phyloP scores from a whole-genome alignment of 2,329 filamentous ascomycete species.

The Lasiodiplodia hormozganensis region DNA sequence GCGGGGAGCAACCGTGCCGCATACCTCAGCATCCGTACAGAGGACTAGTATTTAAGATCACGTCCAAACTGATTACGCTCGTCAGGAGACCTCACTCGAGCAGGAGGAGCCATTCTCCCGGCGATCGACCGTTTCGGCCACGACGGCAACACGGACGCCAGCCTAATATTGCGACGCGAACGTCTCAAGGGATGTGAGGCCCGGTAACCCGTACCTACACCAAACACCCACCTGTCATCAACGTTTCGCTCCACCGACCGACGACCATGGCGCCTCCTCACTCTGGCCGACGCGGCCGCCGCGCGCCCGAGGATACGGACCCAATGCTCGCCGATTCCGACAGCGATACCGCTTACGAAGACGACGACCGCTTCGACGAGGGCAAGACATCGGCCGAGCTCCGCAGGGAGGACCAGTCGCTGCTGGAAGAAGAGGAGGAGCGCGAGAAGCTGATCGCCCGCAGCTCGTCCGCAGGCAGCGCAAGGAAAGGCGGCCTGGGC shows the following conservation, averaged over 20 bases:
- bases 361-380: constrained; percentile 38
- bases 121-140: constrained; percentile 13
- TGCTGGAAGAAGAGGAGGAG: constrained; percentile 56
- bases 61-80: not conserved
- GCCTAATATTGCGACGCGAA: constrained; percentile 24
- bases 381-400: constrained; percentile 46
- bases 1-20: not conserved
- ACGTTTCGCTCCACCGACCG: not conserved
- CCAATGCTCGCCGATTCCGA: constrained; percentile 41
- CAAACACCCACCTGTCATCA: not conserved
- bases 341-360: constrained; percentile 36
- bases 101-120: not conserved
- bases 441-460: constrained; percentile 50
- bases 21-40: not conserved
- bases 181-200: constrained; percentile 15
- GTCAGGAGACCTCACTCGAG: not conserved
- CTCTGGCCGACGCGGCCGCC: constrained; percentile 87
- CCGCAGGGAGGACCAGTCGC: constrained; percentile 45
- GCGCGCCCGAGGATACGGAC: constrained; percentile 56
- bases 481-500: constrained; percentile 31
- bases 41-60: not conserved
- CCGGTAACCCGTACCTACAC: not conserved
- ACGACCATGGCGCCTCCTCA: constrained; percentile 63
- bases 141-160: constrained; percentile 12
- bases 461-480: constrained; percentile 31